Conservation (phyloP, 352 stramenopile genomes). For the Pythium dissotocum region DNA sequence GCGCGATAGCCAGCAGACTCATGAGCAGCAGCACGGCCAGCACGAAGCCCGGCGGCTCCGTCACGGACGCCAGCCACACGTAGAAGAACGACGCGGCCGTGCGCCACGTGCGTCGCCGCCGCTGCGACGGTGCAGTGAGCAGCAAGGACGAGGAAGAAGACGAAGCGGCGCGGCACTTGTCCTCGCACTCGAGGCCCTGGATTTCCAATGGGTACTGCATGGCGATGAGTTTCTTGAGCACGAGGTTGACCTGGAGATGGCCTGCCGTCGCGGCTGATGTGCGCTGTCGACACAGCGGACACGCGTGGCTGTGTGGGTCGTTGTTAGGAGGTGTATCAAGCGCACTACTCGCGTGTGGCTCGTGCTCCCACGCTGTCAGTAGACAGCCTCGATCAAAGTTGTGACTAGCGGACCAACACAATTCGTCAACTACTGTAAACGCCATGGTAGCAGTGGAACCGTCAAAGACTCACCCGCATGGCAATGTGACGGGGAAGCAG, state of each 20-base stretch:
- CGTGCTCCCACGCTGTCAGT: slow-evolving; percentile 58
- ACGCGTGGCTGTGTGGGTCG: slow-evolving; percentile 36
- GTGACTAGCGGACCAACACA: slow-evolving; percentile 41
- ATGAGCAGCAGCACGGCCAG: slow-evolving; percentile 71
- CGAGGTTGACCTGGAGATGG: slow-evolving; percentile 62
- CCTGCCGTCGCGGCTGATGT: slow-evolving; percentile 27
- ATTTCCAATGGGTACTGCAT: slow-evolving; percentile 58
- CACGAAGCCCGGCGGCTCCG: slow-evolving; percentile 70
- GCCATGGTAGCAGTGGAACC: background rate
- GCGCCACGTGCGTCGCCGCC: slow-evolving; percentile 39
- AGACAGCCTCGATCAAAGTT: slow-evolving; percentile 85
- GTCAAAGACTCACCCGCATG: slow-evolving; percentile 52
- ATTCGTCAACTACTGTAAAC: background rate
- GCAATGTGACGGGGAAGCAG: slow-evolving; percentile 69
- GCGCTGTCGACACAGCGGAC: slow-evolving; percentile 65
- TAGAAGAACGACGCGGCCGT: slow-evolving; percentile 73
- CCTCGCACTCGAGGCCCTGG: slow-evolving; percentile 32
- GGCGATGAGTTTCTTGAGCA: slow-evolving; percentile 63
- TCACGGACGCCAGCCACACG: slow-evolving; percentile 66
- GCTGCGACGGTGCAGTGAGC: slow-evolving; percentile 20
- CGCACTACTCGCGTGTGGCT: slow-evolving; percentile 2
- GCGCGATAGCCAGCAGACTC: slow-evolving; percentile 56
- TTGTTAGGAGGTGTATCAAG: background rate
- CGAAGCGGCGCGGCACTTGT: slow-evolving; percentile 33
- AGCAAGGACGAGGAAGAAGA: background rate